Evolutionary conservation across 202 grass and related monocot genomes (phyloP), one percentile per base, ranked within the genome.

Genomic region (Setaria viridis): DNA sequence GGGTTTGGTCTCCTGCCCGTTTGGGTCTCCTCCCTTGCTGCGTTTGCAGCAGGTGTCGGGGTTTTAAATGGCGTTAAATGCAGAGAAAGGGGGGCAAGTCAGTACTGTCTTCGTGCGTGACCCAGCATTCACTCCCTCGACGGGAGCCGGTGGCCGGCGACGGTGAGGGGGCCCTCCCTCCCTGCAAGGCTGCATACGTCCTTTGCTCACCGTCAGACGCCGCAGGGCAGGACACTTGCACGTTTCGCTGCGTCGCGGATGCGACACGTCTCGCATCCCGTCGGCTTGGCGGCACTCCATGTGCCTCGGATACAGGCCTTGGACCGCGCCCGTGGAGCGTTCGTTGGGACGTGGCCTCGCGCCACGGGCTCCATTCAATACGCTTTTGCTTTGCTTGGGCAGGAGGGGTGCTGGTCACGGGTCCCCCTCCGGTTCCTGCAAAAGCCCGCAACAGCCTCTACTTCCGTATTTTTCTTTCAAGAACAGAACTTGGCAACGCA

Each of bases 261-360:
- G 12, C 58, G 86, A 86, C 90, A 72, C 78, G 79, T 56, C 77
- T 64, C 60, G 70, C 35, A 11, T 60, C 69, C 25, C 30, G 7
- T 20, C 0, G 54, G 25, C 11, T 5, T 50, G 73, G 78, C 71
- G 58, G 57, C 88, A 79, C 58, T 15, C 14, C 88, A 83, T 83
- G 88, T 83, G 88, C 82, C 64, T 33, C 65, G 2, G 74, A 78
- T 45, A 46, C 81, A 25, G 78, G 77, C 65, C 41, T 49, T 51
- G 46, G 72, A 43, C 66, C 62, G 58, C 17, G 20, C 69, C 37
- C n/a, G 43, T 45, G 70, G 9, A 48, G 43, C 6, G 70, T 64
- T 7, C 64, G 13, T 33, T 67, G 69, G 62, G 59, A 37, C 39
- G 20, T 50, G 68, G 43, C 67, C 5, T 45, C 13, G 56, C 30